These are phyloP conservation scores for Termitomyces sp. DNA, from an alignment of 768 basidiomycete species.

Conservation along the genomic window DNA sequence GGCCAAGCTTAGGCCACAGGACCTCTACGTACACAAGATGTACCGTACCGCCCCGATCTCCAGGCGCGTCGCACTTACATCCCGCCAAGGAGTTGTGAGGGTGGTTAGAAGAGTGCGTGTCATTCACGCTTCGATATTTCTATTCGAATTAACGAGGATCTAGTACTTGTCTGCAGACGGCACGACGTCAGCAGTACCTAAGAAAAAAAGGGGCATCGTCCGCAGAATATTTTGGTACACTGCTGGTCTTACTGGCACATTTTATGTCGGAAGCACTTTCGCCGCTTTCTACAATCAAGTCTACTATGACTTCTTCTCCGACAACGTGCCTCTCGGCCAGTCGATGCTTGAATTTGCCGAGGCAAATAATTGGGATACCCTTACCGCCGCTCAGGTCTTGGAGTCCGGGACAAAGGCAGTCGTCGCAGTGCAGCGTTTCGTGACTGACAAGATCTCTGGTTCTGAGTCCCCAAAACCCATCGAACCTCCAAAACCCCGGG, in stretches of 20 bases:
- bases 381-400: slow-evolving; percentile 60
- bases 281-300: slow-evolving; percentile 70
- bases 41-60: slow-evolving; percentile 57
- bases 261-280: slow-evolving; percentile 82
- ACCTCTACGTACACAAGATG: slow-evolving; percentile 34
- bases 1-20: slow-evolving; percentile 14
- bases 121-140: slow-evolving; percentile 2
- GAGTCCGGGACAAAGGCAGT: slow-evolving; percentile 48
- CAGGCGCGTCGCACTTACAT: slow-evolving; percentile 44
- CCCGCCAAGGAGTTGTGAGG: slow-evolving; percentile 45
- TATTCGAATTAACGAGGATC: background rate
- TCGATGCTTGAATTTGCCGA: slow-evolving; percentile 81
- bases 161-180: slow-evolving; percentile 67
- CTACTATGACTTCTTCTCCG: slow-evolving; percentile 86
- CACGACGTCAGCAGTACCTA: slow-evolving; percentile 29
- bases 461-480: slow-evolving; percentile 28
- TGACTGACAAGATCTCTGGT: slow-evolving; percentile 48
- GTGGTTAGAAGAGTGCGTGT: slow-evolving; percentile 57
- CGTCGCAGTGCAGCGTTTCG: slow-evolving; percentile 45
- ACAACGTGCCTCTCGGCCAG: slow-evolving; percentile 75
- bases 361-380: slow-evolving; percentile 70
- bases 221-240: slow-evolving; percentile 67
- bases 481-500: slow-evolving; percentile 27
- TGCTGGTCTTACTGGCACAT: slow-evolving; percentile 62
- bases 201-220: slow-evolving; percentile 53